Percentiles rank a stretch among this genome's conserved stretches.
phyloP scores from a whole-genome alignment of 106 monocot genomes.

The Phalaenopsis equestris region DNA sequence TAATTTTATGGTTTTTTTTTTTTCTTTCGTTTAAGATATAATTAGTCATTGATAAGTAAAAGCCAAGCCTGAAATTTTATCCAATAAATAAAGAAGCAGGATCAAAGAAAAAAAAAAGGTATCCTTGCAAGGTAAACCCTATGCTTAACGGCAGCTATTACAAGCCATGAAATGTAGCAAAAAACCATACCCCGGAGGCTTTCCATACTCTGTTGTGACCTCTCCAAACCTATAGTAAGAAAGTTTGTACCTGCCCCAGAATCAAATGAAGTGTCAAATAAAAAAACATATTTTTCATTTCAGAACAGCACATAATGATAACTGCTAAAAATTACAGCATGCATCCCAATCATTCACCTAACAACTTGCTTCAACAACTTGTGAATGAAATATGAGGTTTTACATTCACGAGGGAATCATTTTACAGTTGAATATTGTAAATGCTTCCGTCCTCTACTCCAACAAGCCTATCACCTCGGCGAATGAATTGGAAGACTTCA shows the following conservation, averaged over 20 bases:
- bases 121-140: not conserved
- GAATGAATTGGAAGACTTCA: not conserved
- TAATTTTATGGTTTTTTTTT: too few relatives aligned
- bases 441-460: too few relatives aligned
- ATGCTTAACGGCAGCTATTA: not conserved
- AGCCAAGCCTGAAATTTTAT: too few relatives aligned
- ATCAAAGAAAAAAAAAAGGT: not conserved
- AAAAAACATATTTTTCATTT: too few relatives aligned
- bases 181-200: constrained; percentile 35
- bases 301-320: too few relatives aligned
- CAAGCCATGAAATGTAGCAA: not conserved
- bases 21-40: too few relatives aligned
- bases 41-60: too few relatives aligned
- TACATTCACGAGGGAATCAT: too few relatives aligned
- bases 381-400: too few relatives aligned
- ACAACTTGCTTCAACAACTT: too few relatives aligned
- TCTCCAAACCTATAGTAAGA: constrained; percentile 75
- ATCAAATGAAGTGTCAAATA: not conserved
- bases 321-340: not conserved
- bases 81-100: too few relatives aligned
- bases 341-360: not conserved
- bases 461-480: not conserved
- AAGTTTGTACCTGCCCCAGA: constrained; percentile 56
- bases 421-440: too few relatives aligned
- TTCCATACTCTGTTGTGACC: constrained; percentile 56